These are phyloP conservation scores for Brasilioporus rufonigricans DNA, from an alignment of 768 basidiomycete species.

Conservation along the genomic window DNA sequence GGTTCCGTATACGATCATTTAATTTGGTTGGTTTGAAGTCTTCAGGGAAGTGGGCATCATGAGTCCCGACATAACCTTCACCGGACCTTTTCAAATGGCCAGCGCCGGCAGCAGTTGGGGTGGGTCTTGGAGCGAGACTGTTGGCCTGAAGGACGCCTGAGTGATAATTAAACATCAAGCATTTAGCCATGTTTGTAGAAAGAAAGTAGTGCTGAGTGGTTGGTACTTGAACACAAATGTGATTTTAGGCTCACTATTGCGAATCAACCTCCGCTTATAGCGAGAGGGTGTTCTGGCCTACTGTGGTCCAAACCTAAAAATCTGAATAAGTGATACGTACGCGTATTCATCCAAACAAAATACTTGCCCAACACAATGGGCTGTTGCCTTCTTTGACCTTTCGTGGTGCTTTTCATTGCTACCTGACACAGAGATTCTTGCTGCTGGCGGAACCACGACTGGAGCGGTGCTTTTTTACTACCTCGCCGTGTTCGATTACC, in stretches of 20 bases:
- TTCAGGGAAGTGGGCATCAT: neutral
- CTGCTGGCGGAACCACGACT: fast-evolving
- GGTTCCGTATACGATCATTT: constrained; percentile 1
- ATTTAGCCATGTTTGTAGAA: neutral
- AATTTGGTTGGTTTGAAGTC: neutral
- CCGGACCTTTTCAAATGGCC: neutral
- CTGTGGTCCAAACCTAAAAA: too few species aligned
- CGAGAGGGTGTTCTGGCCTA: too few species aligned
- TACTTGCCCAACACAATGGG: constrained; percentile 17
- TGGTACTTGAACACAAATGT: constrained; percentile 22
- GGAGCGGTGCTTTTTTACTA: too few species aligned
- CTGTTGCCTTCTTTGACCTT: constrained; percentile 22
- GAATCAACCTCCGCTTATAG: too few species aligned
- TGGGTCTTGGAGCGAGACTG: constrained; percentile 13
- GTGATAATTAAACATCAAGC: neutral
- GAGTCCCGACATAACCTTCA: neutral
- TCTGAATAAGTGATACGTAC: too few species aligned
- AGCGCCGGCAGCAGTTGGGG: neutral
- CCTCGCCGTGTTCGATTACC: constrained; percentile 3
- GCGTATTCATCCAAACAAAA: neutral
- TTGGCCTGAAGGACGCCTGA: constrained; percentile 20
- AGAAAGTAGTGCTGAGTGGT: constrained; percentile 12
- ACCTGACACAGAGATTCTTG: too few species aligned
- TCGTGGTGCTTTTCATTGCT: constrained; percentile 17
- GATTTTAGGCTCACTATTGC: too few species aligned